Conservation (phyloP, 139 green algal genomes). For the Auxenochlorella pyrenoidosa region DNA sequence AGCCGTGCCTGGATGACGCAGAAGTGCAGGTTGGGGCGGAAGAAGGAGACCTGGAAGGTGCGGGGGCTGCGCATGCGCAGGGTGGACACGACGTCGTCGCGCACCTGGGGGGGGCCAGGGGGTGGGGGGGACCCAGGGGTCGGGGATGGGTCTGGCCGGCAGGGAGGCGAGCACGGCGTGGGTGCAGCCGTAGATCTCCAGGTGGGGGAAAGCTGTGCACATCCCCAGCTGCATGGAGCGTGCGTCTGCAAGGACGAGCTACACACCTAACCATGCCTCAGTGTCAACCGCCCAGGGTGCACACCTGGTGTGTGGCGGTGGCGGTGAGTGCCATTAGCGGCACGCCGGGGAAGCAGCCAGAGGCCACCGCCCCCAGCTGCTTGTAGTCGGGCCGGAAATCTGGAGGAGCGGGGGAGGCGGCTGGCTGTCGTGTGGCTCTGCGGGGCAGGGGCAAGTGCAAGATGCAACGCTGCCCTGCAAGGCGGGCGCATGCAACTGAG, state of each 20-base stretch:
- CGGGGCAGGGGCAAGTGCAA: background rate
- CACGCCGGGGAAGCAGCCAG: constrained; percentile 53
- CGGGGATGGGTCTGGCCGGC: no score
- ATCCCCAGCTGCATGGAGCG: no score
- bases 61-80: constrained; percentile 63
- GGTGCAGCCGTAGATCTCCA: no score
- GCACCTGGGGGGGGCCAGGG: constrained; percentile 51
- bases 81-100: constrained; percentile 73
- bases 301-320: constrained; percentile 67
- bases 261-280: no score
- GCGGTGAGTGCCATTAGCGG: constrained; percentile 79
- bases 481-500: background rate
- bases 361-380: constrained; percentile 61
- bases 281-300: no score
- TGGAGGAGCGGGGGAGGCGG: background rate
- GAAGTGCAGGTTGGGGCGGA: constrained; percentile 83
- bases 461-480: background rate
- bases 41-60: constrained; percentile 80
- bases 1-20: constrained; percentile 15
- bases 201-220: no score
- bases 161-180: no score
- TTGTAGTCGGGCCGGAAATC: constrained; percentile 88
- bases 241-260: no score
- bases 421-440: background rate
- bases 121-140: background rate